Evolutionary conservation across 2,329 filamentous ascomycete genomes (phyloP).

Genomic region (Arachnomyces sp.): DNA sequence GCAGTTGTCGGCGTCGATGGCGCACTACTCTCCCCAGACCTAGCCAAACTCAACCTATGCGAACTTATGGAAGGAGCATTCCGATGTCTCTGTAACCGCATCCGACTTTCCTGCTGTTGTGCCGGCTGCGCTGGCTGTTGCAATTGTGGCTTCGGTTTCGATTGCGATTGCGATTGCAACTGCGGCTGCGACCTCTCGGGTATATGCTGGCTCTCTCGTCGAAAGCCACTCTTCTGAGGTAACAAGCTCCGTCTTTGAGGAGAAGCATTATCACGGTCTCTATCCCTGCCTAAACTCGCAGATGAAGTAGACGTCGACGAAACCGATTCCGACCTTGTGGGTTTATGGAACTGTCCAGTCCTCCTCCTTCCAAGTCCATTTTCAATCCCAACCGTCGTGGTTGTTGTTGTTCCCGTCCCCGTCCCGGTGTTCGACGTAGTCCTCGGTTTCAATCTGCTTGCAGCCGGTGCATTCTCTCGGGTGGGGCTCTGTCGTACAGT

Average conservation of each 20-base stretch:
- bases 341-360: constrained; percentile 6
- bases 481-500: constrained; percentile 15
- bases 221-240: constrained; percentile 20
- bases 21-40: not conserved
- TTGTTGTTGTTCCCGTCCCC: constrained; percentile 1
- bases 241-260: constrained; percentile 24
- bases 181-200: constrained; percentile 11
- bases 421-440: constrained; percentile 7
- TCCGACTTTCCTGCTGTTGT: constrained; percentile 4
- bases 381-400: not conserved
- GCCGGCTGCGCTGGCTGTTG: constrained; percentile 2
- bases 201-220: constrained; percentile 14
- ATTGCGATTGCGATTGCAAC: constrained; percentile 14
- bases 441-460: constrained; percentile 11
- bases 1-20: constrained; percentile 2
- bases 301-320: constrained; percentile 7
- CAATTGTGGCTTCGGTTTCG: constrained; percentile 11
- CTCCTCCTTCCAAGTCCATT: constrained; percentile 10
- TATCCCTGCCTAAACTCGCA: not conserved
- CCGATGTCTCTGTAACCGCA: constrained; percentile 1
- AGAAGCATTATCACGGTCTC: constrained; percentile 13
- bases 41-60: not conserved
- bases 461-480: constrained; percentile 16
- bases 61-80: not conserved
- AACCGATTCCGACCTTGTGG: constrained; percentile 11